Percentiles rank a stretch among this genome's conserved stretches.
These are phyloP conservation scores for Cicer arietinum DNA, from an alignment of 306 rosid species.

Conservation along the genomic window DNA sequence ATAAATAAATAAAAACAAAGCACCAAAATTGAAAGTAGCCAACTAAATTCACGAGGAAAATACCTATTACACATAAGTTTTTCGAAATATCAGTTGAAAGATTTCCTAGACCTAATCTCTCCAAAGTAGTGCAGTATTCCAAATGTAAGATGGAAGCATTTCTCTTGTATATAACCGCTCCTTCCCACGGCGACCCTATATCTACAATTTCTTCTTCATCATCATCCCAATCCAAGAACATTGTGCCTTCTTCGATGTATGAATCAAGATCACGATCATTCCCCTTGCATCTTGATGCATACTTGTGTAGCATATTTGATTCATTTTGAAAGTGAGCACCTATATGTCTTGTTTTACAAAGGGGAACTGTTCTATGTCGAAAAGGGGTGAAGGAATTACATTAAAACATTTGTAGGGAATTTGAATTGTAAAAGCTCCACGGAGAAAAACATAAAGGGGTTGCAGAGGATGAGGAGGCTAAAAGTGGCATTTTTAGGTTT, in stretches of 20 bases:
- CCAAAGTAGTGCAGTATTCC: constrained; percentile 94
- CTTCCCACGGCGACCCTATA: constrained; percentile 79
- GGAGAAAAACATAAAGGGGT: constrained; percentile 49
- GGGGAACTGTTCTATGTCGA: constrained; percentile 31
- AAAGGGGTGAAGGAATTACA: constrained; percentile 43
- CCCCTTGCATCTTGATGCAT: constrained; percentile 48
- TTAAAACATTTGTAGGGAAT: constrained; percentile 35
- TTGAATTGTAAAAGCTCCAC: constrained; percentile 43
- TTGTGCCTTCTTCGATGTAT: constrained; percentile 41
- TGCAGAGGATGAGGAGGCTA: constrained; percentile 51
- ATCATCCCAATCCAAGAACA: constrained; percentile 54
- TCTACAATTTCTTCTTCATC: constrained; percentile 62
- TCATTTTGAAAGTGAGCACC: constrained; percentile 33
- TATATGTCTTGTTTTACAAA: constrained; percentile 27
- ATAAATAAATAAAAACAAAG: neutral
- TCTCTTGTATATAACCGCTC: constrained; percentile 84
- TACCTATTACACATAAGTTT: constrained; percentile 81
- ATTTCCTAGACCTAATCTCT: constrained; percentile 80
- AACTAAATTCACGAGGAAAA: constrained; percentile 23
- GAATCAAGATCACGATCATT: constrained; percentile 49
- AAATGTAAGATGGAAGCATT: constrained; percentile 63
- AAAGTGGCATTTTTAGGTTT: constrained; percentile 60
- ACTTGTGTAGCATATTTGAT: constrained; percentile 33
- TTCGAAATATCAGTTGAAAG: constrained; percentile 75
- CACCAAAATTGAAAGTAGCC: neutral